A percentile compares a stretch with the other conserved stretches of the same genome.
phyloP scores from a whole-genome alignment of 1,284 basidiomycete species.

The Amylostereum chailletii region DNA sequence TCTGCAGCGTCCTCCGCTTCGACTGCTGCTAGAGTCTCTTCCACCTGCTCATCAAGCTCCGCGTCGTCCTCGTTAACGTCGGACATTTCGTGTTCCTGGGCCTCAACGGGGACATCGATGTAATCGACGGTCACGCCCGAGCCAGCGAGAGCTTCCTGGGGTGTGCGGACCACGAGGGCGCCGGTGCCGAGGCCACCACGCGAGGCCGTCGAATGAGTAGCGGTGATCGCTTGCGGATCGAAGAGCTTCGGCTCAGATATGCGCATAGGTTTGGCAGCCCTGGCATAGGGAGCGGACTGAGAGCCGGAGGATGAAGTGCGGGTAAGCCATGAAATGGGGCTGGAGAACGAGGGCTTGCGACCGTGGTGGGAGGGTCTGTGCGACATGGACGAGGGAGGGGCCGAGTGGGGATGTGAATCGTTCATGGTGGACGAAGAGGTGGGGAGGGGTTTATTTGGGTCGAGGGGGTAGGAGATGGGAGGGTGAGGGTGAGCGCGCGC shows the following conservation, averaged over 20 bases:
- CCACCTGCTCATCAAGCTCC: too few species aligned
- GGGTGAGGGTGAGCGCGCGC: neutral
- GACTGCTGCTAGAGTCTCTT: too few species aligned
- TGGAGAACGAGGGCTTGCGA: constrained; percentile 24
- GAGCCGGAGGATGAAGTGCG: constrained; percentile 22
- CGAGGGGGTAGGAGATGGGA: constrained; percentile 8
- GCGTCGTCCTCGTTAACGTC: too few species aligned
- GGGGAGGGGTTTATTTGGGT: constrained; percentile 1
- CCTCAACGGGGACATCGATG: neutral
- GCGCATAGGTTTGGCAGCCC: constrained; percentile 36
- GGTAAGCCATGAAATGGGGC: constrained; percentile 25
- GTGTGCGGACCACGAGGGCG: constrained; percentile 65
- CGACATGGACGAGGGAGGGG: constrained; percentile 11
- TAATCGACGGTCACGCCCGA: constrained; percentile 10
- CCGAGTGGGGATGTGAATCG: constrained; percentile 13
- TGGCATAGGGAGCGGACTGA: constrained; percentile 4
- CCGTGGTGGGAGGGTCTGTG: constrained; percentile 8
- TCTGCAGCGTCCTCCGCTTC: too few species aligned
- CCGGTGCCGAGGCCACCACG: constrained; percentile 50
- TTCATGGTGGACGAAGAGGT: constrained; percentile 3
- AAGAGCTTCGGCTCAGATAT: constrained; percentile 56
- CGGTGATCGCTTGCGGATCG: constrained; percentile 33
- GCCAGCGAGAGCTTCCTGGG: constrained; percentile 55
- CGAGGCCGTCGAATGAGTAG: constrained; percentile 24
- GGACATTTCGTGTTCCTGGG: constrained; percentile 3